phyloP scores from a whole-genome alignment of 163 green algal species.

The Scenedesmus sp. region DNA sequence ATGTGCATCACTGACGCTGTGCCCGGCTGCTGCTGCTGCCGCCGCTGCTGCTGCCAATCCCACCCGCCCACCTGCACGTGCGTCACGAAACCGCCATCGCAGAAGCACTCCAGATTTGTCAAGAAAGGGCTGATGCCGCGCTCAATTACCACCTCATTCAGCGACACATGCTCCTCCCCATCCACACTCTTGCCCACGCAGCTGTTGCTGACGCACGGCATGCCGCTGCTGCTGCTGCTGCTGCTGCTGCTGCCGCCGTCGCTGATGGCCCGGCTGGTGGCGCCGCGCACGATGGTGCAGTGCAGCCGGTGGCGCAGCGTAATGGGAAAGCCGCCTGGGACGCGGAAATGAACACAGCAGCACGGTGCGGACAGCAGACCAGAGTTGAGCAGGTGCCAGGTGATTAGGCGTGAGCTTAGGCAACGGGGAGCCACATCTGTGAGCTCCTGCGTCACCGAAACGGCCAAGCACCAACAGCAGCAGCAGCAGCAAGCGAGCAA shows the following conservation, averaged over 20 bases:
- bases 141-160: constrained; percentile 98
- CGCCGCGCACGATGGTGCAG: constrained; percentile 71
- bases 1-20: too few relatives aligned
- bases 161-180: constrained; percentile 76
- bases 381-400: not conserved
- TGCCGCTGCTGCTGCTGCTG: constrained; percentile 19
- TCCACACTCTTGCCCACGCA: constrained; percentile 52
- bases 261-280: not conserved
- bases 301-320: constrained; percentile 89
- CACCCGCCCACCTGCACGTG: constrained; percentile 80
- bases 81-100: constrained; percentile 90
- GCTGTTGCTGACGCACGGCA: constrained; percentile 31
- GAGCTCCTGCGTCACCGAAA: too few relatives aligned
- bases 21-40: too few relatives aligned
- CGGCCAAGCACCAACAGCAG: too few relatives aligned
- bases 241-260: not conserved
- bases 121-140: constrained; percentile 93
- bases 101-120: constrained; percentile 96
- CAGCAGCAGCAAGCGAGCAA: too few relatives aligned
- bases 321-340: constrained; percentile 79
- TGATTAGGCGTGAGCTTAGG: not conserved
- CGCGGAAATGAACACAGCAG: not conserved
- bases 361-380: too few relatives aligned
- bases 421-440: too few relatives aligned
- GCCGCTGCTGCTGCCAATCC: too few relatives aligned